Percentiles rank a stretch among this genome's conserved stretches.
These are phyloP conservation scores for Adansonia digitata DNA, from an alignment of 345 rosid species.

Conservation along the genomic window DNA sequence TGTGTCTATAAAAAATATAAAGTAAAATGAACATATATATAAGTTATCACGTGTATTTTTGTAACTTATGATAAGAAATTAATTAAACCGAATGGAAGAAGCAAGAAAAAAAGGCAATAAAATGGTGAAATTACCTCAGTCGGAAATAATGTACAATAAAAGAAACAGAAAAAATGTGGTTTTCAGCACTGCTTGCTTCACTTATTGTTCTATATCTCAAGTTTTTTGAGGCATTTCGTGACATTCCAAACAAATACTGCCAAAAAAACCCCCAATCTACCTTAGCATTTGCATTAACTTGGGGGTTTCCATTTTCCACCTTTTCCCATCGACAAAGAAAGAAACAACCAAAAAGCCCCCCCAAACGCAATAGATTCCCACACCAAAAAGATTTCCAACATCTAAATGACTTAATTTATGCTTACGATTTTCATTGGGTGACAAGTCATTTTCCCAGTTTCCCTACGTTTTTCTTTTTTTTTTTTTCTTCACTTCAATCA, in stretches of 20 bases:
- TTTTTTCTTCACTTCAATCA: background rate
- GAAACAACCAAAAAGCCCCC: no score
- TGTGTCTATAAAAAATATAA: no score
- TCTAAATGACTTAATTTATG: background rate
- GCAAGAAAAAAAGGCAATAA: no score
- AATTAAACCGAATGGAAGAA: no score
- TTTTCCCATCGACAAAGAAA: background rate
- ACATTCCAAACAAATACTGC: background rate
- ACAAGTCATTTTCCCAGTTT: background rate
- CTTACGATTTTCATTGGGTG: background rate
- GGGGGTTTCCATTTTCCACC: background rate
- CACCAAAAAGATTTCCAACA: background rate
- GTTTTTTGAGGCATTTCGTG: conserved; percentile 2
- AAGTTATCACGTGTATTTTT: no score
- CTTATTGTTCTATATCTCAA: background rate
- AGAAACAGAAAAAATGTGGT: background rate
- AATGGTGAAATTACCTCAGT: no score
- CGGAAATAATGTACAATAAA: background rate
- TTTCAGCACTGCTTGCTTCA: background rate
- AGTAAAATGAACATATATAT: no score
- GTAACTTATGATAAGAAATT: no score
- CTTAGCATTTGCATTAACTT: background rate
- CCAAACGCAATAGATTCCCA: background rate
- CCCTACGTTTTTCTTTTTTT: background rate
- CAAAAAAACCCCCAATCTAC: background rate